A percentile compares a stretch with the other conserved stretches of the same genome.
Conservation (phyloP, 2,329 filamentous ascomycete genomes). For the Paraphoma sp. region DNA sequence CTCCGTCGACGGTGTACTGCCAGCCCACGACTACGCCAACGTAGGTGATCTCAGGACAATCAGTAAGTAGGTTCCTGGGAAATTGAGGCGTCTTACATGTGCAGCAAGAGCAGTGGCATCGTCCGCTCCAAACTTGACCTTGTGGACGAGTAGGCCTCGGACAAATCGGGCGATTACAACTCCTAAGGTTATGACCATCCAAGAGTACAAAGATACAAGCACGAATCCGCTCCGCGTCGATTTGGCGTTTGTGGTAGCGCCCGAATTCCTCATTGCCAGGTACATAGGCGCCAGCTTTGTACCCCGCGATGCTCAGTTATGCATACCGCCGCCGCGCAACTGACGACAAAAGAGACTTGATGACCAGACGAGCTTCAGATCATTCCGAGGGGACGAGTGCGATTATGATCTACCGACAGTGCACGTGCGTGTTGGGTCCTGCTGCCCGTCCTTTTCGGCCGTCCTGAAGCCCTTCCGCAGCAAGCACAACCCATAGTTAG, state of each 20-base stretch:
- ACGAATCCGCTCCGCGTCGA: conserved; percentile 14
- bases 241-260: conserved; percentile 9
- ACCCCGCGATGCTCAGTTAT: not conserved
- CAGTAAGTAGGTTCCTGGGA: not conserved
- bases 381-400: not conserved
- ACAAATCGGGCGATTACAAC: conserved; percentile 19
- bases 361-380: not conserved
- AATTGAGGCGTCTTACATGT: conserved; percentile 11
- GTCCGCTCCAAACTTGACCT: conserved; percentile 20
- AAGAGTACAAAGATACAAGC: conserved; percentile 27
- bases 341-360: too few species aligned
- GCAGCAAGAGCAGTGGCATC: conserved; percentile 18
- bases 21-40: conserved; percentile 16
- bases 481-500: not conserved
- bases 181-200: conserved; percentile 17
- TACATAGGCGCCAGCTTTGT: not conserved
- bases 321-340: not conserved
- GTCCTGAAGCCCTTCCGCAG: not conserved
- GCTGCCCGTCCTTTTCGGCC: not conserved
- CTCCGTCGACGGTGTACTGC: conserved; percentile 22
- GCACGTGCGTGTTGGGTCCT: not conserved
- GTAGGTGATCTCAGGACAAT: conserved; percentile 14
- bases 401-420: not conserved
- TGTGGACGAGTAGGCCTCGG: conserved; percentile 15
- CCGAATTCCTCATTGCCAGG: conserved; percentile 3